phyloP scores from a whole-genome alignment of 441 rosid genomes.

The Syzygium malaccense region DNA sequence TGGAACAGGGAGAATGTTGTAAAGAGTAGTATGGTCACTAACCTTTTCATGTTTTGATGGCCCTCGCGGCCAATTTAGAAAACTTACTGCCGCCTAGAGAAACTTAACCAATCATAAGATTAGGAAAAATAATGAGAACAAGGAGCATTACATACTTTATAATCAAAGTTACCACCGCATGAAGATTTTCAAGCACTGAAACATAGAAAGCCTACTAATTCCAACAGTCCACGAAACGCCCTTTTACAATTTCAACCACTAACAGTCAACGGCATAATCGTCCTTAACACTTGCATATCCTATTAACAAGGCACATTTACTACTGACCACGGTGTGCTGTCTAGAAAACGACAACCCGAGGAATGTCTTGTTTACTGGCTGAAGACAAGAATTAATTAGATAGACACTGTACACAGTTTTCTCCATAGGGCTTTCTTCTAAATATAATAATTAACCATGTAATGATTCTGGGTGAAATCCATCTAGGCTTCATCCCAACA shows the following conservation, averaged over 20 bases:
- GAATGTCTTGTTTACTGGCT: background rate
- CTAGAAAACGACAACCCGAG: background rate
- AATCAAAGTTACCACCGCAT: background rate
- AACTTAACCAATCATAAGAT: background rate
- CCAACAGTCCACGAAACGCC: background rate
- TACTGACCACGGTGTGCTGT: background rate
- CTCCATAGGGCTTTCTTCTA: background rate
- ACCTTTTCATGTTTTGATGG: background rate
- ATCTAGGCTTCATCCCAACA: background rate
- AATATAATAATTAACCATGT: background rate
- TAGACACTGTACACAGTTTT: background rate
- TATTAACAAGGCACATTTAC: background rate
- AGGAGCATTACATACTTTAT: background rate
- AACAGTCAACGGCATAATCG: background rate
- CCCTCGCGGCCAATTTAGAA: background rate
- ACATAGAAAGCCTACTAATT: background rate
- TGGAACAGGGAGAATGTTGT: background rate
- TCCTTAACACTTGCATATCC: background rate
- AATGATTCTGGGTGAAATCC: background rate
- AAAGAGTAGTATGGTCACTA: background rate
- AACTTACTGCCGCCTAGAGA: background rate
- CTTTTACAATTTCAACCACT: background rate
- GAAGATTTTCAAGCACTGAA: background rate
- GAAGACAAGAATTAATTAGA: background rate
- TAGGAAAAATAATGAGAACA: background rate